Evolutionary conservation across 805 yeast genomes (phyloP).

Genomic region (Candida stauntonica): DNA sequence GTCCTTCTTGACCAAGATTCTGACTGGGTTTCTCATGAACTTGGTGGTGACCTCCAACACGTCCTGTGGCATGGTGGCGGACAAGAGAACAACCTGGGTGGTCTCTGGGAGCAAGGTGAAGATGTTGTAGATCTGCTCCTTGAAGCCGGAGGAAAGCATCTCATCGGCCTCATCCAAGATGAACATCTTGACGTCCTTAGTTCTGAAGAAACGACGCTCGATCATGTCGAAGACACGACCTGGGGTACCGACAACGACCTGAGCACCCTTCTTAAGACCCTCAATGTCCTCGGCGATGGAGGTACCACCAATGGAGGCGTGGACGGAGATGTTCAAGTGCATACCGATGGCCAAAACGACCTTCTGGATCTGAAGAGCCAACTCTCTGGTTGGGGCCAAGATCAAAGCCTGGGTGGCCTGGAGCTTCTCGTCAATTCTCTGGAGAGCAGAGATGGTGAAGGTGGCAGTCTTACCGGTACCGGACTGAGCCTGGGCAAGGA

Average conservation of each 20-base stretch:
- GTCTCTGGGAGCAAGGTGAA: slow-evolving; percentile 83
- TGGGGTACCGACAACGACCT: slow-evolving; percentile 96
- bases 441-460: slow-evolving; percentile 79
- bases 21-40: slow-evolving; percentile 92
- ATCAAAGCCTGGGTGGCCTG: slow-evolving; percentile 88
- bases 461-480: slow-evolving; percentile 99
- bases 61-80: slow-evolving; percentile 93
- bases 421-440: slow-evolving; percentile 66
- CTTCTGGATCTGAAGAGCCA: slow-evolving; percentile 93
- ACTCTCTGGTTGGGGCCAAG: slow-evolving; percentile 95
- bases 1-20: slow-evolving; percentile 91
- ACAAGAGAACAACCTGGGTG: slow-evolving; percentile 90
- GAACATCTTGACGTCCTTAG: slow-evolving; percentile 86
- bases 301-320: slow-evolving; percentile 98
- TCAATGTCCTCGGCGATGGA: slow-evolving; percentile 82
- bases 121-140: slow-evolving; percentile 92
- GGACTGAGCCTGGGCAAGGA: slow-evolving; percentile 97
- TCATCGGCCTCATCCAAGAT: slow-evolving; percentile 98
- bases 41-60: slow-evolving; percentile 87
- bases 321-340: slow-evolving; percentile 86
- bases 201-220: slow-evolving; percentile 77
- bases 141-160: slow-evolving; percentile 88
- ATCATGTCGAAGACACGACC: slow-evolving; percentile 97
- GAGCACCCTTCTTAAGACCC: slow-evolving; percentile 81
- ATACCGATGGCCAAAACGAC: slow-evolving; percentile 88